Evolutionary conservation across 352 stramenopile species (phyloP).

Genomic region (Phytopythium aichiense): DNA sequence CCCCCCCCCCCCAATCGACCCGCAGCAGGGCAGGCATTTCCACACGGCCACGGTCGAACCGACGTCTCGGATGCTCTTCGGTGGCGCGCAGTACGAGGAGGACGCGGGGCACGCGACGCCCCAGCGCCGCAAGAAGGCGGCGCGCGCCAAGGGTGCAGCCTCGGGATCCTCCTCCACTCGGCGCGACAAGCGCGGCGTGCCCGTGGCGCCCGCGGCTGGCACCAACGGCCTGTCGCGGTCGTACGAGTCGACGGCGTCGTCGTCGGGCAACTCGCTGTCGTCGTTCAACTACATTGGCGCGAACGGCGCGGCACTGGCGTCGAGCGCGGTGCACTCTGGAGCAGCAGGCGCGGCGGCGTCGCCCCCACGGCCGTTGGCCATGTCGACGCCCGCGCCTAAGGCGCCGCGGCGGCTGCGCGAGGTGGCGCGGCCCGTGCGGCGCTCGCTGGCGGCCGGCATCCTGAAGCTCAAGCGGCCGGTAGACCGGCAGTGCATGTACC

Average conservation of each 20-base stretch:
- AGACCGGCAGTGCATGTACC: slow-evolving; percentile 67
- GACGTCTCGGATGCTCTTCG: slow-evolving; percentile 25
- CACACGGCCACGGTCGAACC: too few relatives aligned
- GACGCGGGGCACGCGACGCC: slow-evolving; percentile 21
- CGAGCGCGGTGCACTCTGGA: not conserved
- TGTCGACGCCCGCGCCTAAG: slow-evolving; percentile 15
- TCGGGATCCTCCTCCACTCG: not conserved
- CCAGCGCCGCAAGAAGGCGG: slow-evolving; percentile 13
- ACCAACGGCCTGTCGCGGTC: slow-evolving; percentile 22
- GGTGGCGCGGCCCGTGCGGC: slow-evolving; percentile 21
- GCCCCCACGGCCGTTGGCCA: slow-evolving; percentile 1
- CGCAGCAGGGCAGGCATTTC: not conserved
- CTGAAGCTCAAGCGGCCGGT: slow-evolving; percentile 25
- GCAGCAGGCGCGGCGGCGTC: slow-evolving; percentile 4
- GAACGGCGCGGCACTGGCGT: not conserved
- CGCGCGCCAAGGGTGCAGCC: not conserved
- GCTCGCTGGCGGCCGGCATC: slow-evolving; percentile 8
- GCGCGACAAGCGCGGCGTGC: slow-evolving; percentile 1
- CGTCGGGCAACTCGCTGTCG: slow-evolving; percentile 17
- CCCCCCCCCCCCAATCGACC: too few relatives aligned
- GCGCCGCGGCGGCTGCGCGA: slow-evolving; percentile 23
- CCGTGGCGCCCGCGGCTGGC: not conserved
- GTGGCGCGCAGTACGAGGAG: slow-evolving; percentile 36
- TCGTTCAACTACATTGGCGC: slow-evolving; percentile 22
- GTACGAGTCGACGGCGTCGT: slow-evolving; percentile 35